These are phyloP conservation scores for Phytophthora chlamydospora DNA, from an alignment of 352 stramenopile genomes.

Conservation along the genomic window DNA sequence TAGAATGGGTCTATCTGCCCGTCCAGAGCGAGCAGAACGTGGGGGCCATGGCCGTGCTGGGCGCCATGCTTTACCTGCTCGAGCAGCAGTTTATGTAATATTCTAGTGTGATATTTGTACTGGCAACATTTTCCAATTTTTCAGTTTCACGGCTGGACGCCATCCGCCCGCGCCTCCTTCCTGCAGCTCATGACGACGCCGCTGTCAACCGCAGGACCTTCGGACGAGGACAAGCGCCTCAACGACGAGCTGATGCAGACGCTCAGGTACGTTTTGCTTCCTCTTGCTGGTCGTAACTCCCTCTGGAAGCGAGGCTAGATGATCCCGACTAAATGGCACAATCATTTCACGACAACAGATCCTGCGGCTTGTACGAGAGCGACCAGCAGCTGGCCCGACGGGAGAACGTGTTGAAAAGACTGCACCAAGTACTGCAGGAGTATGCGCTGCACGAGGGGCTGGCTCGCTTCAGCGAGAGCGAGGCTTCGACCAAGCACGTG, in stretches of 20 bases:
- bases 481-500: conserved; percentile 46
- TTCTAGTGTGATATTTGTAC: background rate
- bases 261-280: conserved; percentile 42
- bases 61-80: conserved; percentile 43
- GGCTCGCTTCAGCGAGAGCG: conserved; percentile 47
- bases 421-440: conserved; percentile 73
- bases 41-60: conserved; percentile 35
- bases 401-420: conserved; percentile 66
- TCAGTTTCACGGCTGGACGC: background rate
- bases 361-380: conserved; percentile 77
- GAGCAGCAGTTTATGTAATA: conserved; percentile 19
- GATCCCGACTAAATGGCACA: background rate
- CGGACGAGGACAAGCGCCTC: conserved; percentile 67
- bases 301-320: background rate
- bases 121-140: no score
- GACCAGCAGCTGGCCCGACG: conserved; percentile 65
- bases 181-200: conserved; percentile 57
- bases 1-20: conserved; percentile 48
- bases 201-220: conserved; percentile 73
- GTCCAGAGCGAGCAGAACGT: conserved; percentile 30
- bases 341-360: conserved; percentile 27
- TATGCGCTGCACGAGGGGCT: conserved; percentile 79
- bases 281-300: background rate
- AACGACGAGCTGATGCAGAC: conserved; percentile 72
- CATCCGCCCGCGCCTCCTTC: background rate